A percentile compares a stretch with the other conserved stretches of the same genome.
These are phyloP conservation scores for Acer saccharum DNA, from an alignment of 345 rosid genomes.

Conservation along the genomic window DNA sequence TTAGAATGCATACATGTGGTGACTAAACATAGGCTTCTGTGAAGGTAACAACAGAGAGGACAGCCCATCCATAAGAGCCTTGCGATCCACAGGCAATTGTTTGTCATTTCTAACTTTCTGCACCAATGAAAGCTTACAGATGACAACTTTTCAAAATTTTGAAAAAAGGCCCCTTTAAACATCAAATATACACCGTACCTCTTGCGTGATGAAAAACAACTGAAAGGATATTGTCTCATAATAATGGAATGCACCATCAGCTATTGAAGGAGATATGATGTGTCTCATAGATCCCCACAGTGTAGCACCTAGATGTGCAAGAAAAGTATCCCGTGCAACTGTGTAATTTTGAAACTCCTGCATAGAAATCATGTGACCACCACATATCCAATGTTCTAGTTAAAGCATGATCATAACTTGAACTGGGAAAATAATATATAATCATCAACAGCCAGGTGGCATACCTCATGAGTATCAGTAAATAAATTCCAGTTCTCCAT, in stretches of 20 bases:
- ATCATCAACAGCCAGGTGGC: slow-evolving; percentile 15
- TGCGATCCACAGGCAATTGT: slow-evolving; percentile 83
- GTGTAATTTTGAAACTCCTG: slow-evolving; percentile 93
- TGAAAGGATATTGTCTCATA: slow-evolving; percentile 95
- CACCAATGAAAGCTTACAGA: slow-evolving; percentile 29
- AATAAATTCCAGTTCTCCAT: slow-evolving; percentile 99
- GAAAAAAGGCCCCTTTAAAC: slow-evolving; percentile 17
- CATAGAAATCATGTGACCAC: slow-evolving; percentile 25
- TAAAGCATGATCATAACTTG: slow-evolving; percentile 3
- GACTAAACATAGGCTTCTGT: slow-evolving; percentile 77
- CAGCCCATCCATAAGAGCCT: slow-evolving; percentile 78
- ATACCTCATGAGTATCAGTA: slow-evolving; percentile 78
- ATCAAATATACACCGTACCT: slow-evolving; percentile 50
- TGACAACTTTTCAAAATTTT: slow-evolving; percentile 21
- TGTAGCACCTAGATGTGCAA: slow-evolving; percentile 92
- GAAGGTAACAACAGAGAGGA: slow-evolving; percentile 86
- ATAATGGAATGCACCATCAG: slow-evolving; percentile 96
- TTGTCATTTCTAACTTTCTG: slow-evolving; percentile 72
- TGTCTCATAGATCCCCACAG: slow-evolving; percentile 98
- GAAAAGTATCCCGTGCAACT: slow-evolving; percentile 96
- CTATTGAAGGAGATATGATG: slow-evolving; percentile 84
- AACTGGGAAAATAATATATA: background rate
- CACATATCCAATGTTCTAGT: slow-evolving; percentile 19
- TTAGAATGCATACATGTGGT: slow-evolving; percentile 57
- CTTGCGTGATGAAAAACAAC: slow-evolving; percentile 86